These are phyloP conservation scores for Saksenaea vasiformis DNA, from an alignment of 371 early-diverging fungal genomes.

Conservation along the genomic window DNA sequence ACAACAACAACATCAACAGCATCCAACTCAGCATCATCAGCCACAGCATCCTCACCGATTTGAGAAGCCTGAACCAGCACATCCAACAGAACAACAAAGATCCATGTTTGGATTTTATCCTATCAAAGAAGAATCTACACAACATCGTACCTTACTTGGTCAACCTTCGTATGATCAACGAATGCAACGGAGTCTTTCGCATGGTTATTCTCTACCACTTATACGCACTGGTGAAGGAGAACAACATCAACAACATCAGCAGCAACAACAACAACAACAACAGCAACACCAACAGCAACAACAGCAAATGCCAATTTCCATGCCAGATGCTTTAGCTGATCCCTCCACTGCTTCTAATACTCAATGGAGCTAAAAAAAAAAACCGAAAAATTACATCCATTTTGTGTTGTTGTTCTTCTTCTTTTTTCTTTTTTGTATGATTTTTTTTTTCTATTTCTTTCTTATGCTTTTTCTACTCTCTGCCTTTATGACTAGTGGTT, in stretches of 20 bases:
- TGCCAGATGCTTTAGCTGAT: neutral
- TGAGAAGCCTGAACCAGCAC: neutral
- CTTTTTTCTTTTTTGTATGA: neutral
- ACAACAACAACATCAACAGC: constrained; percentile 29
- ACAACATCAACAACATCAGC: too few species aligned
- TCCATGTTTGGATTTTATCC: neutral
- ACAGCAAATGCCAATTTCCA: neutral
- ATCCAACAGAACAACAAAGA: neutral
- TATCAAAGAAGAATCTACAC: neutral
- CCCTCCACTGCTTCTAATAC: neutral
- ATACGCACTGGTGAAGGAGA: neutral
- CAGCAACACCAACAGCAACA: neutral
- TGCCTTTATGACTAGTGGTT: neutral
- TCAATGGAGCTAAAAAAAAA: neutral
- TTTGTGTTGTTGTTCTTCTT: neutral
- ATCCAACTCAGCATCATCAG: constrained; percentile 12
- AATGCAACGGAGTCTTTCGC: neutral
- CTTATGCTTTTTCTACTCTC: neutral
- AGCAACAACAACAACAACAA: neutral
- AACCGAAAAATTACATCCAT: neutral
- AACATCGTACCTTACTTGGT: neutral
- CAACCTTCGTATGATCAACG: neutral
- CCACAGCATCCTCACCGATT: constrained; percentile 21
- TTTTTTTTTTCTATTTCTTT: neutral
- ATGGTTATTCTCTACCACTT: neutral